Evolutionary conservation across 768 basidiomycete species (phyloP).

Genomic region (Leccinum subgranulosum): DNA sequence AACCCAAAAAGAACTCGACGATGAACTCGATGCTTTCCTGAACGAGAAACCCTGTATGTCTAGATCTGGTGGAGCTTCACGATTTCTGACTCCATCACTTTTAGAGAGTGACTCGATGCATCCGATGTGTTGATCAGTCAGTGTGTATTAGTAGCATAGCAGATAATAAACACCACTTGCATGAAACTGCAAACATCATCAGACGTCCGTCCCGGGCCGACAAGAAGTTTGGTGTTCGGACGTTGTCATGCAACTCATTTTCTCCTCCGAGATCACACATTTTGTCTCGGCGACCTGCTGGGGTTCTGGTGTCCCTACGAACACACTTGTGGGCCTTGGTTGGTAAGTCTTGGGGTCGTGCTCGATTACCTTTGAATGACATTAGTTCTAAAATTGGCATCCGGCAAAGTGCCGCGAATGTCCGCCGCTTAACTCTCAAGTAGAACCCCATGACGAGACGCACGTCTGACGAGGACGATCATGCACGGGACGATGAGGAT

Average conservation of each 20-base stretch:
- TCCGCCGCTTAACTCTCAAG: no score
- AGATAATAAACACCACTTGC: constrained; percentile 7
- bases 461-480: constrained; percentile 14
- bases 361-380: neutral
- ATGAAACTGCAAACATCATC: neutral
- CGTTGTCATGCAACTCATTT: neutral
- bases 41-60: constrained; percentile 42
- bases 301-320: no score
- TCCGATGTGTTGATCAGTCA: neutral
- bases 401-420: neutral
- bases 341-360: neutral
- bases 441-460: no score
- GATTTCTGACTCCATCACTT: constrained; percentile 3
- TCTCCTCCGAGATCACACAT: neutral
- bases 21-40: constrained; percentile 78
- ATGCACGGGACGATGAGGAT: constrained; percentile 21
- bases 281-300: no score
- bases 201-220: neutral
- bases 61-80: neutral
- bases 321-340: no score
- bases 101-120: neutral
- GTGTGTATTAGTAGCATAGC: constrained; percentile 5
- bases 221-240: neutral
- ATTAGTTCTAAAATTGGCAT: constrained; percentile 6
- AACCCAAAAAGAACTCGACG: constrained; percentile 77